These are phyloP conservation scores for Raphanus raphanistrum DNA, from an alignment of 345 rosid genomes.

Conservation along the genomic window DNA sequence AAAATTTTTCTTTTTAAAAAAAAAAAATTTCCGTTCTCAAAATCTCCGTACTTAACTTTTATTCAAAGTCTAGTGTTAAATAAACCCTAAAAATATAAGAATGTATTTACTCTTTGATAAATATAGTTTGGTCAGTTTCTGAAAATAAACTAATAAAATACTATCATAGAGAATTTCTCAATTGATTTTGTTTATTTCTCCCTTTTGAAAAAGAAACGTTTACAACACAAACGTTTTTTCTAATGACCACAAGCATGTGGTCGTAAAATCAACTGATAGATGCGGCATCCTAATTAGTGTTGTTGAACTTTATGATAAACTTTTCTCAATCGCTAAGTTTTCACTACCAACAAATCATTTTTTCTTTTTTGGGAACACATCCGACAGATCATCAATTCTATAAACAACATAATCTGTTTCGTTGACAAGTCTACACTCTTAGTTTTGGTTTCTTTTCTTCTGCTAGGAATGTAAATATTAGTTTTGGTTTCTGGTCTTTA, in stretches of 20 bases:
- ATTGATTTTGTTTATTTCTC: too few species aligned
- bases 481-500: background rate
- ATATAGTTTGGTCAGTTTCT: too few species aligned
- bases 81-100: too few species aligned
- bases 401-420: background rate
- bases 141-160: too few species aligned
- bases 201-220: background rate
- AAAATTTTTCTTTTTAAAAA: too few species aligned
- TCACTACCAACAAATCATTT: background rate
- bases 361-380: background rate
- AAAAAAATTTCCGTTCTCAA: too few species aligned
- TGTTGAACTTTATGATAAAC: background rate
- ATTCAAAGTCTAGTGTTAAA: too few species aligned
- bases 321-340: background rate
- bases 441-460: background rate
- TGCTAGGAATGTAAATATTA: background rate
- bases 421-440: background rate
- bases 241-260: background rate
- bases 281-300: background rate
- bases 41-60: too few species aligned
- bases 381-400: background rate
- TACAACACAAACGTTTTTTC: background rate
- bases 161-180: too few species aligned
- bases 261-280: background rate
- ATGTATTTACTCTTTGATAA: too few species aligned